Conservation (phyloP, 805 yeast species). For the Suhomyces faveliae region DNA sequence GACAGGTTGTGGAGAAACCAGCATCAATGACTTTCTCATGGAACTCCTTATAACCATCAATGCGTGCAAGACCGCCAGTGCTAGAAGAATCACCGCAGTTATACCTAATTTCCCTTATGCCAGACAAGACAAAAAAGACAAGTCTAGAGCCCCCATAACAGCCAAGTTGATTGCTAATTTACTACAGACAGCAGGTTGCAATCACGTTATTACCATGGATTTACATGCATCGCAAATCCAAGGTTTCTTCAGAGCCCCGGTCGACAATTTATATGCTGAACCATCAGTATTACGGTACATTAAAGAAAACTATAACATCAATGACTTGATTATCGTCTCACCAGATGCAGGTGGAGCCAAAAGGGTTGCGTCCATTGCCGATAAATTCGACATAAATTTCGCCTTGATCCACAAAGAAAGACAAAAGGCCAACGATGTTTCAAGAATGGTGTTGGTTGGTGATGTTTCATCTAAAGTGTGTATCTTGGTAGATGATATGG, state of each 20-base stretch:
- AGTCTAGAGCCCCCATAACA: constrained; percentile 93
- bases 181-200: constrained; percentile 90
- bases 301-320: constrained; percentile 56
- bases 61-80: constrained; percentile 95
- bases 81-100: constrained; percentile 89
- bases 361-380: constrained; percentile 93
- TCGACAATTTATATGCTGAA: constrained; percentile 93
- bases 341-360: constrained; percentile 99
- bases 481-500: constrained; percentile 93
- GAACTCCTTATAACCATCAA: constrained; percentile 87
- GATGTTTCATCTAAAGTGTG: constrained; percentile 84
- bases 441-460: constrained; percentile 94
- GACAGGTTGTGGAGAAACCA: constrained; percentile 75
- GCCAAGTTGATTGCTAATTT: constrained; percentile 92
- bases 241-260: constrained; percentile 94
- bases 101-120: constrained; percentile 97
- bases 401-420: constrained; percentile 97
- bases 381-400: constrained; percentile 84
- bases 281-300: constrained; percentile 86
- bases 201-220: constrained; percentile 95
- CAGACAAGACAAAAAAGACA: constrained; percentile 95
- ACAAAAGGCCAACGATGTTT: constrained; percentile 90
- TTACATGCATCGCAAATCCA: constrained; percentile 97
- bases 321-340: constrained; percentile 76
- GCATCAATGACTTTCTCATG: constrained; percentile 79